phyloP scores from a whole-genome alignment of 2,329 filamentous ascomycete species.

The Leptographium procerum region DNA sequence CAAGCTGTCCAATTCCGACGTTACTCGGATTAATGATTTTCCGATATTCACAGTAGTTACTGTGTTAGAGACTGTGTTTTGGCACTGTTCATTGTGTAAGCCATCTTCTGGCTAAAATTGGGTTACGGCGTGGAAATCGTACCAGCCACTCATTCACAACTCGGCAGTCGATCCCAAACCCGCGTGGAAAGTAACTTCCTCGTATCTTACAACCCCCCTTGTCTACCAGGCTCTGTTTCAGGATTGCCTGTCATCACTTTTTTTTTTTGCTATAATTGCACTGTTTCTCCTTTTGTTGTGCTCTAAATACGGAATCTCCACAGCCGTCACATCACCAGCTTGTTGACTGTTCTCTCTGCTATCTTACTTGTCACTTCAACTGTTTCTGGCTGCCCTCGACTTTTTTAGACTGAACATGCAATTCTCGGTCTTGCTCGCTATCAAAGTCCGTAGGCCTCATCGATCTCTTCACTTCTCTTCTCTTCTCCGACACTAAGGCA shows the following conservation, averaged over 20 bases:
- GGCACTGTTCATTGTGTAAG: not conserved
- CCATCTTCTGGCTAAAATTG: not conserved
- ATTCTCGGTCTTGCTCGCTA: not conserved
- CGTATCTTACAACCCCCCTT: not conserved
- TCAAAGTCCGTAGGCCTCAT: conserved; percentile 4
- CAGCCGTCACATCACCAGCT: not conserved
- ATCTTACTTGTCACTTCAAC: not conserved
- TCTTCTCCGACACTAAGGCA: conserved; percentile 1
- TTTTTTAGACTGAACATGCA: not conserved
- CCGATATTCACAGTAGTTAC: not conserved
- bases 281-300: not conserved
- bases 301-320: not conserved
- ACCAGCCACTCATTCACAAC: not conserved
- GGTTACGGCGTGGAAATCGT: not conserved
- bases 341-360: not conserved
- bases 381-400: not conserved
- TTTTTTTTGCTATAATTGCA: not conserved
- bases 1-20: conserved; percentile 5
- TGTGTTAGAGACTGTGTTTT: not conserved
- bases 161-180: not conserved
- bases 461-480: not conserved
- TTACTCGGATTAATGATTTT: not conserved
- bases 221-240: not conserved
- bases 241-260: not conserved
- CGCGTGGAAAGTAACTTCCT: not conserved